Base-by-base conservation (phyloP, 768 basidiomycete species). In the Solioccasus polychromus region DNA sequence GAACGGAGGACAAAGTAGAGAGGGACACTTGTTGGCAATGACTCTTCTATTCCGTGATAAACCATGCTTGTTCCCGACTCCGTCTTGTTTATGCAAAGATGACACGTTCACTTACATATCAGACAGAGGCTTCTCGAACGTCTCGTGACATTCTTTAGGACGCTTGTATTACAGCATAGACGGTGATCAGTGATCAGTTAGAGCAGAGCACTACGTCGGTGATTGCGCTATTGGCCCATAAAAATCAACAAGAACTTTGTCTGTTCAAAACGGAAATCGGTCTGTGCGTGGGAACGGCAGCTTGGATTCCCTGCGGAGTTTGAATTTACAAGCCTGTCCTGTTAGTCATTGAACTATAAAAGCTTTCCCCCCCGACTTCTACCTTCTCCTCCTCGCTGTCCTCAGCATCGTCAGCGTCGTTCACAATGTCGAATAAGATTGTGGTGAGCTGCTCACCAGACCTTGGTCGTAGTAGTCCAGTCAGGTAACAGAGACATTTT, bases 361-460 rank as follows among this genome's bases (percentile, higher is more conserved):
- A 72, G 70, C 55, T 52, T 20, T 14, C 50, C 55, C 55, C 59
- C 51, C 47, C 59, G 53, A 55, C 65, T 54, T 53, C 60, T 62
- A 65, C 68, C 63, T 61, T 55, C 43, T 51, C 61, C 61, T n/a
- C 46, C 60, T 57, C 53, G 65, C 55, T 59, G 62, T 55, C 50
- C 47, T 42, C 45, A 53, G 49, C 47, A 56, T 52, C 45, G 54
- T 62, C 52, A 57, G 59, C 54, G 60, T 59, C 55, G 51, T 63
- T 58, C 62, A 56, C 63, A 61, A 95, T 94, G 92, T 93, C 92
- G 50, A 95, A 95, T 85, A 94, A 94, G 78, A 91, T 92, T 76
- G 92, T 95, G 83, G 92, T 93, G 80, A 89, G 88, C 85, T 82
- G 73, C 77, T 80, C 82, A 78, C 78, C 68, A 73, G 69, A 75